Base-by-base conservation (phyloP, 495 filamentous ascomycete genomes). In the Penicillium ucsense region DNA sequence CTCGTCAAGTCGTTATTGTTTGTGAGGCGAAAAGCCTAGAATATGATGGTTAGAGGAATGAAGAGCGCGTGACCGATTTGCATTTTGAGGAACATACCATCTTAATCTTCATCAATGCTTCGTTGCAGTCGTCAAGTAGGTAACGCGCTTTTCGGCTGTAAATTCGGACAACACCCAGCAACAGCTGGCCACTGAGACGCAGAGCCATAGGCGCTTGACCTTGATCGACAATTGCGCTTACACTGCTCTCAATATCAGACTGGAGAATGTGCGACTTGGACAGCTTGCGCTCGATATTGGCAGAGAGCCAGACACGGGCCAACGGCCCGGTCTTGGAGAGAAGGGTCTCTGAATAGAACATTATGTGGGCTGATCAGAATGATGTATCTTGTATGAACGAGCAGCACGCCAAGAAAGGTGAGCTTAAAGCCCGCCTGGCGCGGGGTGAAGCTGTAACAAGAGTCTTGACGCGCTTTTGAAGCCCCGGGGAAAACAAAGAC, bases 341-440 rank as follows among this genome's bases (percentile, higher is more conserved):
- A 47, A 98, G 80, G 40, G 89, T 89, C 73, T 95, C 91, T 27
- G 92, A 95, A 70, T 95, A 98, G 73, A 98, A 98, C 92, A 98
- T 98, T 63, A 64, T 70, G 76, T 56, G 43, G 50, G 35, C 44
- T 48, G 32, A 46, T 39, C 20, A 44, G 38, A 45, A 38, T 27
- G 28, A 48, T 6, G 38, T 37, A 41, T 28, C 48, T 41, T 39
- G 34, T 46, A 56, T 37, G 47, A 31, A 46, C 33, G 12, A 53
- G 38, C 35, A 31, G 34, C 47, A 41, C 28, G 46, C 35, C 46
- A 47, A 53, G 39, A 53, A 48, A 46, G 31, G 38, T 53, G 47
- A 59, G 40, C 46, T 42, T 38, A 34, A 8, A 54, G 48, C 66
- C 64, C 66, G 64, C 67, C 66, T 64, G 57, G 66, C 60, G 63